Evolutionary conservation across 192 early-diverging fungal genomes (phyloP).

Genomic region (Umbelopsis ramanniana): DNA sequence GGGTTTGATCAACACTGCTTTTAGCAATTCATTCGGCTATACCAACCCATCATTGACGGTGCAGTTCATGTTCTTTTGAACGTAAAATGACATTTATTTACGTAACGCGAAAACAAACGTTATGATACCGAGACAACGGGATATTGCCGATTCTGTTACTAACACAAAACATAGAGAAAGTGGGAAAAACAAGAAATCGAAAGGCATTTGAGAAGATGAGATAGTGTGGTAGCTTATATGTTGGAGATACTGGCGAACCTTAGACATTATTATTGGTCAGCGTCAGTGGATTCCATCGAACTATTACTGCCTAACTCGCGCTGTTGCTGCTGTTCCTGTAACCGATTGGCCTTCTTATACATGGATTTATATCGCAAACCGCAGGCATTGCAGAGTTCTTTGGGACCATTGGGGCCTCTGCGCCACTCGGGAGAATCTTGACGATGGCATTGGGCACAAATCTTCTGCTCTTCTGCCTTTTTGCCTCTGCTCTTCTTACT

Average conservation of each 20-base stretch:
- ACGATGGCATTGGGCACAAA: slow-evolving; percentile 34
- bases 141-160: too few relatives aligned
- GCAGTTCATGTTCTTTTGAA: too few relatives aligned
- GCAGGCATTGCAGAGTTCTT: slow-evolving; percentile 48
- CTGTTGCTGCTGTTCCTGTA: background rate
- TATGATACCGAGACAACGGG: too few relatives aligned
- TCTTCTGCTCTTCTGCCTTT: slow-evolving; percentile 27
- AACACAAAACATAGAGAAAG: background rate
- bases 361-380: slow-evolving; percentile 29
- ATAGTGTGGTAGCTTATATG: background rate
- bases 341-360: background rate
- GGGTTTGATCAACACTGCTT: too few relatives aligned
- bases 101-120: too few relatives aligned
- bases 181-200: background rate
- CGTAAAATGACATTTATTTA: too few relatives aligned
- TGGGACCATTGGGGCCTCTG: slow-evolving; percentile 62
- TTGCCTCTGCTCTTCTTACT: slow-evolving; percentile 39
- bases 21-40: too few relatives aligned
- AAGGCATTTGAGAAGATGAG: background rate
- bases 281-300: background rate
- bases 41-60: too few relatives aligned
- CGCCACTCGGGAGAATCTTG: slow-evolving; percentile 45
- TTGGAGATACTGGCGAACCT: background rate
- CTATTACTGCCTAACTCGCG: background rate
- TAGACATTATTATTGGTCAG: background rate